Base-by-base conservation (phyloP, 169 alveolate species). In the Plasmodium yoelii region DNA sequence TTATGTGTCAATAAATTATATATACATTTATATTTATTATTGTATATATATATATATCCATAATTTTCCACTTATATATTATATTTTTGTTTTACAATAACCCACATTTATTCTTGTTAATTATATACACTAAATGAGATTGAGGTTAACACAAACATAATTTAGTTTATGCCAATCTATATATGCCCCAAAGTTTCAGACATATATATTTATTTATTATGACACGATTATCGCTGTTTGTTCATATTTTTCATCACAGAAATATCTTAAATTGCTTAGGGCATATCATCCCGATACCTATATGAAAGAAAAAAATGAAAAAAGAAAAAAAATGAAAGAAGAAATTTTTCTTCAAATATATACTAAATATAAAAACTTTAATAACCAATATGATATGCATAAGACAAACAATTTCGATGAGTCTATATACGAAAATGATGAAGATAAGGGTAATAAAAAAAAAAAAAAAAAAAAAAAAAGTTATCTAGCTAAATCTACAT, bases 271-370 rank as follows among this genome's bases (percentile, higher is more conserved):
- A 47, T 34, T 75, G 47, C 74, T 75, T n/a, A 63, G 53, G 34
- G 44, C 10, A 15, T 56, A 75, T 42, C 88, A 75, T 26, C 88
- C 88, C 1, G 88, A 75, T 56, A 63, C 67, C 13, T 75, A 63
- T 18, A 51, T 75, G 59, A 75, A 51, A n/a, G 88, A 75, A 34
- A 75, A 75, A 56, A 75, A 75, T 56, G 88, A 47, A 63, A 34
- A 63, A 18, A 9, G 75, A 18, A 75, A 75, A 15, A 75, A 75
- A 56, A 53, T 19, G 9, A 75, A 75, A 68, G 88, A 75, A 75
- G 88, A 75, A 63, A 75, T 75, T 9, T 75, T 75, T 63, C 19
- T 53, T 51, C 60, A 61, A 9, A 47, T 75, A 19, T 75, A 75
- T 51, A 61, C 39, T 10, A 53, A 75, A 28, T 75, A 75, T 42